These are phyloP conservation scores for Carnegiea gigantea DNA, from an alignment of 179 eudicot species.

Conservation along the genomic window DNA sequence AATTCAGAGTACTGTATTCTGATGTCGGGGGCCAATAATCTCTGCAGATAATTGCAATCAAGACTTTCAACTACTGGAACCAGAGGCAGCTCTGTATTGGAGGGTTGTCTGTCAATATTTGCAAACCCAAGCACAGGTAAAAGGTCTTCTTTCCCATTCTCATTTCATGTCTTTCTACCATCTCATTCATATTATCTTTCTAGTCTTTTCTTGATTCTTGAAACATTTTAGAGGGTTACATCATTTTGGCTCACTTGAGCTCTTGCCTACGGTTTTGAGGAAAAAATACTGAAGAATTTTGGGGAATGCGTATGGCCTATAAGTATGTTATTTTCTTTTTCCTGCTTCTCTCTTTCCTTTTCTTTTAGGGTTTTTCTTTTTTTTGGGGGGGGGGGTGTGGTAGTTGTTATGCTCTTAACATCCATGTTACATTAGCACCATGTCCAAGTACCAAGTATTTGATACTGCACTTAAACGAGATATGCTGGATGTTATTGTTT, in stretches of 20 bases:
- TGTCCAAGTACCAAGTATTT: no score
- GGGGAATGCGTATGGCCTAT: no score
- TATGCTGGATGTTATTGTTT: no score
- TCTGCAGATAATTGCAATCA: conserved; percentile 34
- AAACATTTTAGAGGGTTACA: neutral
- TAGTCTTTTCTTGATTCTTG: neutral
- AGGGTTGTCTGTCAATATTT: conserved; percentile 72
- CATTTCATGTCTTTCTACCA: neutral
- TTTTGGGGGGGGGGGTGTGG: no score
- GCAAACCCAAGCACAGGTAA: conserved; percentile 78
- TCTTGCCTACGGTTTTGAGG: neutral
- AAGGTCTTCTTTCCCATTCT: conserved; percentile 10
- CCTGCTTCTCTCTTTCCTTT: no score
- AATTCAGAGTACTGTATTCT: conserved; percentile 5
- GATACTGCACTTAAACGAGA: no score
- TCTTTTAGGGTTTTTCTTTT: no score
- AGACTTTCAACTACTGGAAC: conserved; percentile 56
- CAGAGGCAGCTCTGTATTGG: conserved; percentile 95
- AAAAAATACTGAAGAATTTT: neutral
- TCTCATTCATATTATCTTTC: neutral
- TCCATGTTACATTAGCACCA: no score
- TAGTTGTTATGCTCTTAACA: no score
- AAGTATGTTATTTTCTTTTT: no score
- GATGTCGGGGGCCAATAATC: conserved; percentile 6
- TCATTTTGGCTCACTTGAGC: conserved; percentile 4